Evolutionary conservation across 2,329 filamentous ascomycete species (phyloP), one percentile per base, ranked within the genome.

Genomic region (Botrytis fragariae): DNA sequence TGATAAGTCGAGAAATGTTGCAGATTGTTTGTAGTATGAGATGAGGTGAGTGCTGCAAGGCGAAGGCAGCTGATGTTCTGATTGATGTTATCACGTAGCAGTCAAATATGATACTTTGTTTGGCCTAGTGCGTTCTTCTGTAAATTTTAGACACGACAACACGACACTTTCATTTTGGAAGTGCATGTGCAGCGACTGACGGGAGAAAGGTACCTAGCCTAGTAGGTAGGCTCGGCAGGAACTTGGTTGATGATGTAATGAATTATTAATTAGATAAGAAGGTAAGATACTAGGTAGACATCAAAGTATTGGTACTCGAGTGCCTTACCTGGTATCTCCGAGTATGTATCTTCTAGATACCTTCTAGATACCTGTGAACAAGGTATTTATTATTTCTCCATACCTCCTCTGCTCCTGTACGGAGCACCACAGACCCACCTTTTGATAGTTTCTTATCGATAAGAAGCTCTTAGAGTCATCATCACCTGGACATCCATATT

Each of bases 61-160:
- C n/a, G 51, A 29, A 59, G 65, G 65, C 65, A 69, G 65, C 48
- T 69, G 65, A 64, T 69, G 42, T 57, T 29, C 51, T 57, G 51
- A 57, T 57, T 57, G n/a, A 57, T 57, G n/a, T 57, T 57, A n/a
- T 54, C n/a, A 32, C 51, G 4, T 32, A 29, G 51, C 32, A 32
- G n/a, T 57, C 51, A 29, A 62, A 62, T 35, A 32, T 54, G 25
- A 39, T 62, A 62, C 60, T 18, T 42, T 39, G 60, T n/a, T 62
- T 39, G 37, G 60, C 22, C 37, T 42, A 62, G 60, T 42, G 35
- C 57, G 32, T 35, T 35, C 32, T 60, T 32, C 8, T 59, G 35
- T n/a, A 4, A 39, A 37, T 61, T 22, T n/a, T 37, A 16, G 59
- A n/a, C 37, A 37, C 7, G 59, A 37, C 59, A 61, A 61, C 37